Conservation (phyloP, 495 filamentous ascomycete genomes). For the Lasiosphaeriaceae sp. region DNA sequence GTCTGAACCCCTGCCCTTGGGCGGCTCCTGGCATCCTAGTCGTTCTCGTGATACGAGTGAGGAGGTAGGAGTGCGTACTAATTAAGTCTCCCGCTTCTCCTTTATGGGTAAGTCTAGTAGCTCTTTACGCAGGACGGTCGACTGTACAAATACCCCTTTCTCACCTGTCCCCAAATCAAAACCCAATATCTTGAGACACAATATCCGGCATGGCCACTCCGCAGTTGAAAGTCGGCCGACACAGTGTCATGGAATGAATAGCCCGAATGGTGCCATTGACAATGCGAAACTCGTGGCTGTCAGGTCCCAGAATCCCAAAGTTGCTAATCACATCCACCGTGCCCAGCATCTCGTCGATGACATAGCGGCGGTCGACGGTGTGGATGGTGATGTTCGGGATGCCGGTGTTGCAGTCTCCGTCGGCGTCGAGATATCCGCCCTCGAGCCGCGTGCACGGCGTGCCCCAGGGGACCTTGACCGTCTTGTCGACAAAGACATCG, state of each 20-base stretch:
- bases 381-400: not conserved
- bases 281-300: constrained; percentile 4
- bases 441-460: not conserved
- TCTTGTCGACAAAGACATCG: constrained; percentile 2
- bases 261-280: not conserved
- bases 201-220: not conserved
- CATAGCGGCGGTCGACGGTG: not conserved
- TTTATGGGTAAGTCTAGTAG: too few species aligned
- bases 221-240: not conserved
- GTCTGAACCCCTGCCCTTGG: too few species aligned
- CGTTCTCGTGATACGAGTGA: too few species aligned
- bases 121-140: too few species aligned
- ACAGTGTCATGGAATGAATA: constrained; percentile 1
- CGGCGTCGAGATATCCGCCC: constrained; percentile 16
- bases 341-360: not conserved
- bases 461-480: not conserved
- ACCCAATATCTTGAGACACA: not conserved
- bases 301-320: not conserved
- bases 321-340: not conserved
- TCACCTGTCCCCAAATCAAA: too few species aligned
- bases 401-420: constrained; percentile 31
- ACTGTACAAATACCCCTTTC: too few species aligned
- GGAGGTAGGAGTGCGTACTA: too few species aligned
- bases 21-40: too few species aligned
- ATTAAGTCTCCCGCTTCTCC: too few species aligned